phyloP scores from a whole-genome alignment of 306 rosid species.

The Psophocarpus tetragonolobus region DNA sequence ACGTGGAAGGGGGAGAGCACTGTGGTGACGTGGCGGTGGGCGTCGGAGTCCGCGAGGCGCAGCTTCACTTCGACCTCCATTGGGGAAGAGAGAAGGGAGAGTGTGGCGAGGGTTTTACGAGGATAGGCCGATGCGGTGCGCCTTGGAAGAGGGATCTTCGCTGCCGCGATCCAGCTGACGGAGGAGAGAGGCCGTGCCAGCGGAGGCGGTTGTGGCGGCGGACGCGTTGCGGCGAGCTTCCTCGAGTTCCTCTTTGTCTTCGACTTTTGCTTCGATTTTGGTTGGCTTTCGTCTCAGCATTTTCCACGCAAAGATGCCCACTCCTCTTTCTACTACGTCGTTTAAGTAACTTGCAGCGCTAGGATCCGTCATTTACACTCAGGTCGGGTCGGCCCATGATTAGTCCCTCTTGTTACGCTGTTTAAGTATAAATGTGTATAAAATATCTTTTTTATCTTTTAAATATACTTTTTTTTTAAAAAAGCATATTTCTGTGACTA shows the following conservation, averaged over 20 bases:
- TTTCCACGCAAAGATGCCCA: background rate
- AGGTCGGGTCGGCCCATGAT: background rate
- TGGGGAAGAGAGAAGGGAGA: slow-evolving; percentile 11
- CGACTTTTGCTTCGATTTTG: slow-evolving; percentile 66
- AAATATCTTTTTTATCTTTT: too few species aligned
- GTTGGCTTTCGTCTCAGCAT: slow-evolving; percentile 78
- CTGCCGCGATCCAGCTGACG: slow-evolving; percentile 67
- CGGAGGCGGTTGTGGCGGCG: slow-evolving; percentile 10
- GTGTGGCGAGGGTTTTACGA: background rate
- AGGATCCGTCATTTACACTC: background rate
- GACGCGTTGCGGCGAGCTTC: slow-evolving; percentile 63
- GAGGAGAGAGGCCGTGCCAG: slow-evolving; percentile 57
- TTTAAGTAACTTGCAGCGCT: background rate
- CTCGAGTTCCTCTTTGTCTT: slow-evolving; percentile 89
- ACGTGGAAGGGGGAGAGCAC: slow-evolving; percentile 60
- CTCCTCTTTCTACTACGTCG: background rate
- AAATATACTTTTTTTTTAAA: too few species aligned
- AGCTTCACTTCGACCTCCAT: slow-evolving; percentile 76
- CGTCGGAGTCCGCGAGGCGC: slow-evolving; percentile 52
- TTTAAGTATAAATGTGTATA: too few species aligned
- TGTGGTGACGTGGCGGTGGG: slow-evolving; percentile 51
- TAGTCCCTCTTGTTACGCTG: too few species aligned
- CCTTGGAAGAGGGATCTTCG: slow-evolving; percentile 50
- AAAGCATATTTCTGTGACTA: too few species aligned
- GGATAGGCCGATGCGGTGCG: slow-evolving; percentile 53